Base-by-base conservation (phyloP, 805 yeast genomes). In the Zygosaccharomyces bisporus region DNA sequence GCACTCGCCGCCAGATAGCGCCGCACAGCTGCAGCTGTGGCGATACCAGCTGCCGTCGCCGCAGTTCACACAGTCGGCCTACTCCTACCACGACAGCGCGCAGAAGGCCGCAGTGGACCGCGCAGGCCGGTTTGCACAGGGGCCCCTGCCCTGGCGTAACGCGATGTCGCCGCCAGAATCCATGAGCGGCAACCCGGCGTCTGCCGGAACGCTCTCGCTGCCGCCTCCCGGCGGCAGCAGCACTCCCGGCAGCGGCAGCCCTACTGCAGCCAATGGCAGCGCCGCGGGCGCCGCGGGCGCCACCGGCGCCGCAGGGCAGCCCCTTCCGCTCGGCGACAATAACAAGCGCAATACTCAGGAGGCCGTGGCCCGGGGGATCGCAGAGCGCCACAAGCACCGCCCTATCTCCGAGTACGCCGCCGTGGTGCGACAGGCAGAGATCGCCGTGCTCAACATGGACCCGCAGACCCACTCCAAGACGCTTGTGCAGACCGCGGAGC, bases 341-440 rank as follows among this genome's bases (percentile, higher is more conserved):
- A 14, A 21, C 37, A 43, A 50, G 30, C 50, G 55, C 34, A 55
- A 51, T 34, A 51, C 58, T 4, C 64, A 59, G 43, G 68, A 62
- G 39, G 43, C 52, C n/a, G 50, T 61, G n/a, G 60, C 66, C 6
- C 60, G 60, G 35, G 46, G 51, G 13, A 56, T 61, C 17, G 68
- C 68, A 2, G 53, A 57, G 41, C 51, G 56, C 45, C 56, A 41
- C 44, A 50, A 67, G 7, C 56, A 64, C 21, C 56, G 64, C 4
- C 72, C 80, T 1, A 59, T 76, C 6, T 53, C 67, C 3, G 73
- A 72, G 21, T 65, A 75, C 44, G 79, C 79, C 0, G 49, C 63
- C 1, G 63, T 69, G 23, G 70, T 76, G n/a, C 69, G 69, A 49
- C 63, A 63, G n/a, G 58, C 73, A 12, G 81, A 76, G 47, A 47